These are phyloP conservation scores for Hippophae tibetana DNA, from an alignment of 306 rosid genomes.

Conservation along the genomic window DNA sequence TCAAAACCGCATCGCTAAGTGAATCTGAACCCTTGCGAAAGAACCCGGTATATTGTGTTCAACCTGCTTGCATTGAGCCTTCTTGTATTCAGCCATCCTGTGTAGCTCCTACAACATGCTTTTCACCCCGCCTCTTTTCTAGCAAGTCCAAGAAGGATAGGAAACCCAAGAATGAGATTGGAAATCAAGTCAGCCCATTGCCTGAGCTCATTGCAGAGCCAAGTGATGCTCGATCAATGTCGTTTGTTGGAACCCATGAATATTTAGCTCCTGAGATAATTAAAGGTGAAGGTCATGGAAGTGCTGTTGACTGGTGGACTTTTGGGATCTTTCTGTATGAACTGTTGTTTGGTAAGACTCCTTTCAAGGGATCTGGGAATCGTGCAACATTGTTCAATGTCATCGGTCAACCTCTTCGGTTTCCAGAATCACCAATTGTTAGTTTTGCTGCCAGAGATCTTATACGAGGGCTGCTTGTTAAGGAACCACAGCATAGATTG, in stretches of 20 bases:
- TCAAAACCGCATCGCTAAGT: slow-evolving; percentile 38
- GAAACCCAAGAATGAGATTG: slow-evolving; percentile 62
- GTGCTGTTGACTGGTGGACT: slow-evolving; percentile 99
- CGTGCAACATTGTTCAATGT: slow-evolving; percentile 84
- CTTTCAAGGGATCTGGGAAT: slow-evolving; percentile 92
- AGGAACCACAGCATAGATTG: slow-evolving; percentile 87
- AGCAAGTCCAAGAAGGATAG: slow-evolving; percentile 91
- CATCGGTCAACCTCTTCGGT: slow-evolving; percentile 82
- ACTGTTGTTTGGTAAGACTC: slow-evolving; percentile 89
- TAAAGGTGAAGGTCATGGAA: slow-evolving; percentile 97
- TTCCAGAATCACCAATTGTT: slow-evolving; percentile 87
- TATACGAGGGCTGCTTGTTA: slow-evolving; percentile 80
- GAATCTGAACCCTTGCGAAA: slow-evolving; percentile 67
- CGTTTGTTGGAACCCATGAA: slow-evolving; percentile 94
- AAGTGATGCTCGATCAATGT: slow-evolving; percentile 95
- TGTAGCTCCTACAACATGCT: slow-evolving; percentile 91
- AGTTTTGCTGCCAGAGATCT: slow-evolving; percentile 95
- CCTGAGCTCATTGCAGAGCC: slow-evolving; percentile 98
- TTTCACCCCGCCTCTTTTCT: slow-evolving; percentile 81
- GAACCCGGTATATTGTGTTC: slow-evolving; percentile 72
- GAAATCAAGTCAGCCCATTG: slow-evolving; percentile 85
- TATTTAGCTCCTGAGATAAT: slow-evolving; percentile 95
- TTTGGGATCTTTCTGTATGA: slow-evolving; percentile 89
- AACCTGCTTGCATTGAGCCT: slow-evolving; percentile 93
- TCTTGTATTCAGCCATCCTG: slow-evolving; percentile 98